A percentile compares a stretch with the other conserved stretches of the same genome.
Conservation (phyloP, 208 protist species). For the Leishmania martiniquensis region DNA sequence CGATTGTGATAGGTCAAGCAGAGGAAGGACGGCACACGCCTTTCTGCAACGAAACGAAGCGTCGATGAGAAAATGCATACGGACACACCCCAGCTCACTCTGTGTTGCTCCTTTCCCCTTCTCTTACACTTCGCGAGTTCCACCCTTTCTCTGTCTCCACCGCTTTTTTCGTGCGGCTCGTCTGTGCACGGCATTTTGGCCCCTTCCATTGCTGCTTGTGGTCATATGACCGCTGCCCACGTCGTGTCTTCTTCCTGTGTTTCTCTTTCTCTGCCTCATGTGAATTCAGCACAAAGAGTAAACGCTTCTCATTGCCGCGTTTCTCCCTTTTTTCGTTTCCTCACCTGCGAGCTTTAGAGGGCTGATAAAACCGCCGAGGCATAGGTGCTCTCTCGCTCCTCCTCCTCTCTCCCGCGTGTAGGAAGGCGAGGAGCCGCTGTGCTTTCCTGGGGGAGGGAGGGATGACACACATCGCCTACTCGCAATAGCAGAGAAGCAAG, state of each 20-base stretch:
- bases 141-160: neutral
- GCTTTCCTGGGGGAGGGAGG: neutral
- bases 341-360: neutral
- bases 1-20: neutral
- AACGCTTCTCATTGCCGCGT: neutral
- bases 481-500: neutral
- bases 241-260: neutral
- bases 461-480: neutral
- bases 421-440: neutral
- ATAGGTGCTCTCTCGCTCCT: neutral
- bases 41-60: neutral
- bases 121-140: neutral
- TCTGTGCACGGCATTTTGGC: neutral
- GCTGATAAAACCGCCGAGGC: no score
- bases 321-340: neutral
- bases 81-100: neutral
- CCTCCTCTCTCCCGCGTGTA: neutral
- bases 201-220: neutral
- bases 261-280: neutral
- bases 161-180: neutral
- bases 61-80: neutral
- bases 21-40: neutral
- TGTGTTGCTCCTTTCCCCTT: neutral
- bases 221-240: neutral
- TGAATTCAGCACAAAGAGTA: neutral